Conservation (phyloP, 2,329 filamentous ascomycete species). For the Amauroascus verrucosus region DNA sequence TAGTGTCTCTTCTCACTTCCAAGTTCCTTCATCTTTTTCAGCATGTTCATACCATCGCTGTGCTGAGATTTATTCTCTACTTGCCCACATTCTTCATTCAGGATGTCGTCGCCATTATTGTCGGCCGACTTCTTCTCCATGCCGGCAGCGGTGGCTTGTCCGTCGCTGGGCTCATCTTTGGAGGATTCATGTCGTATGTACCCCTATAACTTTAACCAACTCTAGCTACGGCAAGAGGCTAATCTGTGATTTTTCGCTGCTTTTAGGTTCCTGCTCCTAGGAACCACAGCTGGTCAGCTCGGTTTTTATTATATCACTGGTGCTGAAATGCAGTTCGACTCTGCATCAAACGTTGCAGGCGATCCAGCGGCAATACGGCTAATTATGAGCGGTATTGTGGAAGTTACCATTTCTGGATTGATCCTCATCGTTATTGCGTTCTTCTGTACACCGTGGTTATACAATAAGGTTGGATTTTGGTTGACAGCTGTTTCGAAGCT, state of each 20-base stretch:
- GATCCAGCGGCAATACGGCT: constrained; percentile 25
- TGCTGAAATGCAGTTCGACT: constrained; percentile 26
- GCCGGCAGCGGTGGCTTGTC: constrained; percentile 13
- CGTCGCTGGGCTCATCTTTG: constrained; percentile 16
- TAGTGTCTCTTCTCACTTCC: constrained; percentile 21
- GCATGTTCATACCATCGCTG: constrained; percentile 21
- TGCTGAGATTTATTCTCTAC: constrained; percentile 20
- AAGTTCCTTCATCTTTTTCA: constrained; percentile 24
- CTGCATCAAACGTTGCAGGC: constrained; percentile 22
- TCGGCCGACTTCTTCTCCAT: constrained; percentile 21
- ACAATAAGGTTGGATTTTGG: constrained; percentile 19
- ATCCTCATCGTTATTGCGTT: constrained; percentile 20
- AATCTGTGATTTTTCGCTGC: not conserved
- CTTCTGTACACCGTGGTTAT: constrained; percentile 18
- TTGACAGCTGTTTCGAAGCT: constrained; percentile 19
- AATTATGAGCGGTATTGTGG: constrained; percentile 24
- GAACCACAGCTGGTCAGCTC: constrained; percentile 23
- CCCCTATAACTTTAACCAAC: no score
- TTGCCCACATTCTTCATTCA: constrained; percentile 26
- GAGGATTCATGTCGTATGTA: constrained; percentile 21
- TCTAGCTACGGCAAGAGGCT: not conserved
- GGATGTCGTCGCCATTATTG: constrained; percentile 21
- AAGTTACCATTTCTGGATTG: constrained; percentile 20
- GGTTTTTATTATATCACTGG: constrained; percentile 27
- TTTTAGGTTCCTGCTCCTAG: constrained; percentile 19